Conservation (phyloP, 2,329 filamentous ascomycete species). For the Cercospora berteroae region DNA sequence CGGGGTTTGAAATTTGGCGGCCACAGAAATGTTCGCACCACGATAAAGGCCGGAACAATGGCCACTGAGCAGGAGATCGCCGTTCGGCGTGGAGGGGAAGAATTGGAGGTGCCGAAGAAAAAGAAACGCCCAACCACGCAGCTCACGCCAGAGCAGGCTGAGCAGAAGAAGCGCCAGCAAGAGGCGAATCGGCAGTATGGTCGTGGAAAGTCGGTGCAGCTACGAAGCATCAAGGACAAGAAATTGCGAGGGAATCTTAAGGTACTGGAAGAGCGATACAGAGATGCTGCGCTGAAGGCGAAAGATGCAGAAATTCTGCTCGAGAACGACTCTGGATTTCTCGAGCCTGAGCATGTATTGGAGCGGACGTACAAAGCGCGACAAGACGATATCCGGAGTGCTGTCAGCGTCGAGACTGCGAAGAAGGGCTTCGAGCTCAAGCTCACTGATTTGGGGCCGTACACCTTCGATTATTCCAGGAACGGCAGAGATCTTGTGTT, state of each 20-base stretch:
- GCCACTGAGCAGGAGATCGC: background rate
- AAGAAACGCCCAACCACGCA: constrained; percentile 32
- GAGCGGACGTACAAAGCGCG: constrained; percentile 90
- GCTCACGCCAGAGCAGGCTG: constrained; percentile 36
- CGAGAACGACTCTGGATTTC: constrained; percentile 79
- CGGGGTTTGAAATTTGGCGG: background rate
- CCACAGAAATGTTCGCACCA: background rate
- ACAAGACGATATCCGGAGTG: constrained; percentile 76
- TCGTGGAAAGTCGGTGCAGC: constrained; percentile 71
- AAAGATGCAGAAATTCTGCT: constrained; percentile 95
- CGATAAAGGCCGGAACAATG: constrained; percentile 5
- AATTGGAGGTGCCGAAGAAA: constrained; percentile 21
- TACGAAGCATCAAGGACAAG: constrained; percentile 77
- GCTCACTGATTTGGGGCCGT: constrained; percentile 78
- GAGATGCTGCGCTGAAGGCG: constrained; percentile 75
- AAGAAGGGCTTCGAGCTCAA: constrained; percentile 92
- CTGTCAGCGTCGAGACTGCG: constrained; percentile 76
- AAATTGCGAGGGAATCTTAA: constrained; percentile 81
- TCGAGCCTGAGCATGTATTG: constrained; percentile 83
- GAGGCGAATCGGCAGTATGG: constrained; percentile 64
- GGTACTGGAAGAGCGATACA: constrained; percentile 76
- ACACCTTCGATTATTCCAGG: constrained; percentile 81
- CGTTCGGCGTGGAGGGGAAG: background rate
- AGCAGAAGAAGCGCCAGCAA: constrained; percentile 35
- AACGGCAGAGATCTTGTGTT: constrained; percentile 85